Base-by-base conservation (phyloP, 2,329 filamentous ascomycete species). In the Stylonectria norvegica region DNA sequence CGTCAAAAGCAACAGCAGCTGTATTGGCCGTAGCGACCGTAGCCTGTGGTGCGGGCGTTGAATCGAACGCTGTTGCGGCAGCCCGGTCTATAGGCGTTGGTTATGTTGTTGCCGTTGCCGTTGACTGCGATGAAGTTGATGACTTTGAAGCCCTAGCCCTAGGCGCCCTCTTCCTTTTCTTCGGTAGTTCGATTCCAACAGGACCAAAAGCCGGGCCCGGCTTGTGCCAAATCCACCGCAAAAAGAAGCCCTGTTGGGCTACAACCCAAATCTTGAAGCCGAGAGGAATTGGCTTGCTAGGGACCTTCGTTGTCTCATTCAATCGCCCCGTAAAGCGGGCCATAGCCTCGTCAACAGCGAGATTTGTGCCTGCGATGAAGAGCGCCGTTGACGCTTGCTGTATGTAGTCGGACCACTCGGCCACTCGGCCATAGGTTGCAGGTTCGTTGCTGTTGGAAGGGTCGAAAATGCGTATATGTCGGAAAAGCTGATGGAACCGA, bases 251-350 rank as follows among this genome's bases (percentile, higher is more conserved):
- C 9, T 22, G 12, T 43, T 45, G 28, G 11, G 38, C 48, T 4
- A 42, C n/a, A 41, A 37, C 38, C 48, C 25, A 50, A n/a, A 46
- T 33, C 29, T 50, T 48, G 20, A 48, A 37, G 20, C 36, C 42
- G 34, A 22, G 30, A 4, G 41, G 41, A 6, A 20, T 43, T 7
- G 41, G 41, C 18, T 43, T 43, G 5, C 14, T 18, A 17, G 36
- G 41, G 19, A 43, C 30, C 9, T 29, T 38, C 5, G 27, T 28
- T 14, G 14, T 43, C 31, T 39, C n/a, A n/a, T n/a, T n/a, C n/a
- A n/a, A n/a, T n/a, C n/a, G n/a, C n/a, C n/a, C n/a, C n/a, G n/a
- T n/a, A 14, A 34, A 43, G 19, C 22, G 4, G 25, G 39, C 20
- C 10, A 43, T 43, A 34, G 17, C 15, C 31, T 43, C 41, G 33